These are phyloP conservation scores for Cercospora berteroae DNA, from an alignment of 2,329 filamentous ascomycete species.

Conservation along the genomic window DNA sequence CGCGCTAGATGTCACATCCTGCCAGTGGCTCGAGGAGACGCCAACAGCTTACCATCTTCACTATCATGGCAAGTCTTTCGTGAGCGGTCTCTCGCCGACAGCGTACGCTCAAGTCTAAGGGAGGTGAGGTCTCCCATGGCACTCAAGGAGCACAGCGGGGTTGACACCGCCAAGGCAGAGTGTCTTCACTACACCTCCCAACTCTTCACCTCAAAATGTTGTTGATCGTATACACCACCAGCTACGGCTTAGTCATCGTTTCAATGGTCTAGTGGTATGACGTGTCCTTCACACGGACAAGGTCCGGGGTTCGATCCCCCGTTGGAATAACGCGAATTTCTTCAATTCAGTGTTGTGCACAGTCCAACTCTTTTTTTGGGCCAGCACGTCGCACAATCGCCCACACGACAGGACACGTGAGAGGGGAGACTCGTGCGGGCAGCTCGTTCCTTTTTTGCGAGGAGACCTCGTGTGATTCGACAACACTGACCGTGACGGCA, in stretches of 20 bases:
- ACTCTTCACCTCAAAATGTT: too few relatives aligned
- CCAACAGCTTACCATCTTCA: not conserved
- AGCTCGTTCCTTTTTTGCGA: too few relatives aligned
- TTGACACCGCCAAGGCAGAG: not conserved
- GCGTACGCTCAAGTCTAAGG: not conserved
- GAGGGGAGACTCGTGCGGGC: too few relatives aligned
- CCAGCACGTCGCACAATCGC: too few relatives aligned
- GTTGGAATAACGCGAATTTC: too few relatives aligned
- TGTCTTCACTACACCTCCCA: too few relatives aligned
- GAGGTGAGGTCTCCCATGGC: not conserved
- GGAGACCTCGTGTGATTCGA: too few relatives aligned
- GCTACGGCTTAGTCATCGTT: not conserved
- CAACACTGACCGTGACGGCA: too few relatives aligned
- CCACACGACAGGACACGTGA: too few relatives aligned
- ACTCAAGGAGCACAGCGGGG: not conserved
- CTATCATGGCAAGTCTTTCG: not conserved
- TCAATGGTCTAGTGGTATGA: constrained; percentile 34
- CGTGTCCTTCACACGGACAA: constrained; percentile 28
- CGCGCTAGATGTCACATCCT: not conserved
- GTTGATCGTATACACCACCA: too few relatives aligned
- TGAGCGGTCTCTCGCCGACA: not conserved
- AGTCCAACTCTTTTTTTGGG: too few relatives aligned
- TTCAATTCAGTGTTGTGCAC: too few relatives aligned
- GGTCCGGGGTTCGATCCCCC: constrained; percentile 14
- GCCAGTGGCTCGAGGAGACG: not conserved